These are phyloP conservation scores for Fusarium newnesense DNA, from an alignment of 2,329 filamentous ascomycete species.

Conservation along the genomic window DNA sequence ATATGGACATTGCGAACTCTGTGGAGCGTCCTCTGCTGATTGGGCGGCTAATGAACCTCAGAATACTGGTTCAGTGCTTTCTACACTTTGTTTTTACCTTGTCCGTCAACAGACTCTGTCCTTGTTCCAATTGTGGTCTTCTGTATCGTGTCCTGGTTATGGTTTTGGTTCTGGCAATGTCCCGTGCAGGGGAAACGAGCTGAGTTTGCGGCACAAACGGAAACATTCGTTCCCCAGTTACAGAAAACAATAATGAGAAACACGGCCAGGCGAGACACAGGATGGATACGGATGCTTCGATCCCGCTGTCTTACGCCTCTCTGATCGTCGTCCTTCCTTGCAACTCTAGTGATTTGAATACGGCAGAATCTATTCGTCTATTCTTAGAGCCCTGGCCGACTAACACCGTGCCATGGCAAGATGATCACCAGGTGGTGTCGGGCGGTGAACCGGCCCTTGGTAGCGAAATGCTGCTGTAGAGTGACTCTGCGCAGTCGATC, in stretches of 20 bases:
- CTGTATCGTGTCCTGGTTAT: conserved; percentile 3
- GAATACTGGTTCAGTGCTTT: conserved; percentile 6
- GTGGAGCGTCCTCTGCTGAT: conserved; percentile 18
- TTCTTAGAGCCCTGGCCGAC: conserved; percentile 29
- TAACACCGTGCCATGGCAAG: conserved; percentile 21
- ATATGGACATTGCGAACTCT: conserved; percentile 26
- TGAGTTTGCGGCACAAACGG: conserved; percentile 23
- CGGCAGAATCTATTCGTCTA: conserved; percentile 12
- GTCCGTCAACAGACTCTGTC: conserved; percentile 12
- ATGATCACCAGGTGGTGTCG: conserved; percentile 17
- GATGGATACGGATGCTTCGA: conserved; percentile 5
- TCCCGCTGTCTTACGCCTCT: conserved; percentile 19
- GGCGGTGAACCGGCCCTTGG: conserved; percentile 29
- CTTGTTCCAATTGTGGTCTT: conserved; percentile 11
- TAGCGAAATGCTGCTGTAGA: conserved; percentile 24
- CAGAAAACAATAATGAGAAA: conserved; percentile 19
- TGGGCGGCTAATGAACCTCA: conserved; percentile 23
- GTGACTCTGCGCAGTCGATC: conserved; percentile 20
- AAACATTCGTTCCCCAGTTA: conserved; percentile 34
- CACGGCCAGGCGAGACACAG: conserved; percentile 12
- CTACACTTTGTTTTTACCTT: conserved; percentile 23
- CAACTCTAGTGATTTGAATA: conserved; percentile 1
- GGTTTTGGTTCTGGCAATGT: conserved; percentile 10
- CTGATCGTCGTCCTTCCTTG: conserved; percentile 10
- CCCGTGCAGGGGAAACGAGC: conserved; percentile 20